Evolutionary conservation across 139 green algal genomes (phyloP).

Genomic region (Coelastrella sp.): DNA sequence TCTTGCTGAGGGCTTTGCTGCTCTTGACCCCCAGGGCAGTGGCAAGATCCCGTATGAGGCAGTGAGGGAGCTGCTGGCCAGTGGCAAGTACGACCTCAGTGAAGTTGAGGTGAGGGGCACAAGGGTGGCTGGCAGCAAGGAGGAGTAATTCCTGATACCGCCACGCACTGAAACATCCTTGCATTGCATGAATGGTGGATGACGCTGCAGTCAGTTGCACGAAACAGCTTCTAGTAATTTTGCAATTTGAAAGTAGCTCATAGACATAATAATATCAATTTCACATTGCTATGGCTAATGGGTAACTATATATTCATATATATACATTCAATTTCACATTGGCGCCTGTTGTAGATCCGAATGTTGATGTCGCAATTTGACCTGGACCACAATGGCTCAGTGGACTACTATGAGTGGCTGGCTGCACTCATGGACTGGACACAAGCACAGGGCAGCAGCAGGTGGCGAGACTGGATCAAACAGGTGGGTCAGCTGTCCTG

Average conservation of each 20-base stretch:
- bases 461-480: slow-evolving; percentile 55
- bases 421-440: slow-evolving; percentile 83
- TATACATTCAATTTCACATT: too few relatives aligned
- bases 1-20: slow-evolving; percentile 57
- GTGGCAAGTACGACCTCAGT: slow-evolving; percentile 70
- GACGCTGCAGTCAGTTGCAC: too few relatives aligned
- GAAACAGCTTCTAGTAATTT: too few relatives aligned
- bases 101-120: slow-evolving; percentile 50
- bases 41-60: slow-evolving; percentile 32
- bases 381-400: slow-evolving; percentile 53
- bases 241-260: too few relatives aligned
- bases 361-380: slow-evolving; percentile 59
- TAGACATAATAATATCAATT: too few relatives aligned
- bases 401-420: slow-evolving; percentile 74
- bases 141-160: too few relatives aligned
- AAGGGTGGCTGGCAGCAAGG: not conserved
- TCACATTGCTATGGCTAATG: too few relatives aligned
- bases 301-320: too few relatives aligned
- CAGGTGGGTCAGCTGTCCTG: not conserved
- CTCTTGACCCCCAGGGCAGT: slow-evolving; percentile 50
- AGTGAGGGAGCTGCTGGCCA: slow-evolving; percentile 48
- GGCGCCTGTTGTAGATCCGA: slow-evolving; percentile 34
- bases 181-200: too few relatives aligned
- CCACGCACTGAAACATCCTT: too few relatives aligned
- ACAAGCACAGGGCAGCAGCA: slow-evolving; percentile 52